Evolutionary conservation across 1,284 basidiomycete genomes (phyloP).

Genomic region (Cystodermella granulosa): DNA sequence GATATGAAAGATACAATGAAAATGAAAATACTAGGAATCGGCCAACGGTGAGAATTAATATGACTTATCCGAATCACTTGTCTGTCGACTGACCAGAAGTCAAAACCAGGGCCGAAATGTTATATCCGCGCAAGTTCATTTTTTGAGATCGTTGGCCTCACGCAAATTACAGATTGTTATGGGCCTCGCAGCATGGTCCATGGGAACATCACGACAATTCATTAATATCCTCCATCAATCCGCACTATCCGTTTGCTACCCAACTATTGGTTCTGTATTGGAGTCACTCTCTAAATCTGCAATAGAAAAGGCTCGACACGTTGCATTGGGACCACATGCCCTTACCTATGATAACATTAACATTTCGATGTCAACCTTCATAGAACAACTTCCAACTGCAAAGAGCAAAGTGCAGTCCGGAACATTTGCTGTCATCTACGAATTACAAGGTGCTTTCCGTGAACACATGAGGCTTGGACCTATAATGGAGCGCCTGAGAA

Average conservation of each 20-base stretch:
- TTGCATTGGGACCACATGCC: constrained; percentile 11
- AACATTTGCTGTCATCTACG: constrained; percentile 25
- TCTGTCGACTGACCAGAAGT: not conserved
- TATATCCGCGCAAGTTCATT: not conserved
- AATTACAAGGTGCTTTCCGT: constrained; percentile 11
- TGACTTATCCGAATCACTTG: not conserved
- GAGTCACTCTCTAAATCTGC: not conserved
- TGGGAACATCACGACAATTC: not conserved
- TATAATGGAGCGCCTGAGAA: not conserved
- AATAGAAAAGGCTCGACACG: constrained; percentile 9
- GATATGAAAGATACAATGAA: constrained; percentile 2
- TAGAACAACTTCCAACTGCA: constrained; percentile 23
- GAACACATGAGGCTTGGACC: not conserved
- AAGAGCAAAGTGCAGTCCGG: constrained; percentile 29
- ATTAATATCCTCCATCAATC: not conserved
- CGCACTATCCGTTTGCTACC: not conserved
- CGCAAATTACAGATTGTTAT: not conserved
- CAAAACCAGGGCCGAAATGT: not conserved
- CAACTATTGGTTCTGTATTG: not conserved
- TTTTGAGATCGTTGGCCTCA: not conserved
- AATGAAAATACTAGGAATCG: constrained; percentile 7
- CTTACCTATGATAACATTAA: constrained; percentile 32
- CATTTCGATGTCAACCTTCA: constrained; percentile 24
- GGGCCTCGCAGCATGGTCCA: not conserved
- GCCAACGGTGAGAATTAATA: constrained; percentile 3